phyloP scores from a whole-genome alignment of 371 early-diverging fungal species.

The Apophysomyces sp. region DNA sequence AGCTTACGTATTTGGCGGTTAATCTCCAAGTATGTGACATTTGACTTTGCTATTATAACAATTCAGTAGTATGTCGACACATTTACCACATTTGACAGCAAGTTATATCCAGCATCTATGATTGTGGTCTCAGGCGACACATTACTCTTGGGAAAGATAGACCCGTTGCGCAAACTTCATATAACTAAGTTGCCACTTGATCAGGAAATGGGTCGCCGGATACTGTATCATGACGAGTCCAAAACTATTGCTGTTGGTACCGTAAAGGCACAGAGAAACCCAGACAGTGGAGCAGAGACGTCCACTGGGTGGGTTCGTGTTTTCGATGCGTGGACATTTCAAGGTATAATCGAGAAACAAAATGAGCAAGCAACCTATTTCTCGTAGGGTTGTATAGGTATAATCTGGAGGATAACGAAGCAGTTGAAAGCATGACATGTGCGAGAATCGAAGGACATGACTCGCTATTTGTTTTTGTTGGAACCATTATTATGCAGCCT shows the following conservation, averaged over 20 bases:
- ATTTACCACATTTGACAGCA: conserved; percentile 60
- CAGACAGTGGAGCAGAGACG: conserved; percentile 33
- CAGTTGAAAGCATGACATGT: conserved; percentile 37
- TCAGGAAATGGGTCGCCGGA: conserved; percentile 67
- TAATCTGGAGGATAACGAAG: conserved; percentile 42
- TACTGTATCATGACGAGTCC: conserved; percentile 58
- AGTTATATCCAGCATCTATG: conserved; percentile 51
- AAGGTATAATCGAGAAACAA: conserved; percentile 42
- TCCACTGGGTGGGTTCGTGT: conserved; percentile 61
- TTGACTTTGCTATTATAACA: conserved; percentile 1
- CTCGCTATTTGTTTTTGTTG: conserved; percentile 49
- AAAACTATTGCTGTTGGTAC: conserved; percentile 64
- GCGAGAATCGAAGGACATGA: conserved; percentile 33
- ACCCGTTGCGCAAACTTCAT: conserved; percentile 82
- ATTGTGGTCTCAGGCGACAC: conserved; percentile 61
- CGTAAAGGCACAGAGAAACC: conserved; percentile 20
- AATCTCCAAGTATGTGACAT: conserved; percentile 60
- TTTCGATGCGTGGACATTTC: conserved; percentile 74
- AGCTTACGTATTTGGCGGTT: conserved; percentile 76
- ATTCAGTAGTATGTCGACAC: conserved; percentile 50
- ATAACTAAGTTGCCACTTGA: conserved; percentile 67
- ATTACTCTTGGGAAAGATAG: conserved; percentile 72
- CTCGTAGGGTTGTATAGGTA: conserved; percentile 30
- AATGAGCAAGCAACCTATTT: not conserved
- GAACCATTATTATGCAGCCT: conserved; percentile 51